Base-by-base conservation (phyloP, 2,329 filamentous ascomycete genomes). In the Fusarium guadeloupense region DNA sequence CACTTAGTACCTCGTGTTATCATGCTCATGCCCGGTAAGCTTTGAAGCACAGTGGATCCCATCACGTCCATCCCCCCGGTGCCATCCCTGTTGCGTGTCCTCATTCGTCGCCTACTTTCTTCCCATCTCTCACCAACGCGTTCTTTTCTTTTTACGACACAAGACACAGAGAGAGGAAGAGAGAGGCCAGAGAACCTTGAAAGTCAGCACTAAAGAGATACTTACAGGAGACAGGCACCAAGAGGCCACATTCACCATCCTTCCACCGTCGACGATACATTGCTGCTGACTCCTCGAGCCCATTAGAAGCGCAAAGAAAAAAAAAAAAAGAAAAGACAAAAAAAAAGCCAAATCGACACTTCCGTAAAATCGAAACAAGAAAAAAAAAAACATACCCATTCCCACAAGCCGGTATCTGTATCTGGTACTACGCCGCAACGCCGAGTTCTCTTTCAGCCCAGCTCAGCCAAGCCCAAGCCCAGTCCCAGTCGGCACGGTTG, bases 91-190 rank as follows among this genome's bases (percentile, higher is more conserved):
- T 41, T 45, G 21, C 38, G 54, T 38, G 35, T 54, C 56, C 62
- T 59, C 55, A 70, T 70, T 70, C 68, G 68, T 54, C 55, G 59
- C 68, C 66, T 70, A 62, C 35, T 69, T 40, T 55, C 47, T 59
- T 55, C 59, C 61, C 54, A 54, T 64, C 54, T 59, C 54, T 63
- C 64, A 46, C 55, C 58, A 59, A 63, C 68, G 63, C 68, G 65
- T 66, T 66, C 67, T 67, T 70, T 70, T 66, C 48, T 67, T 70
- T 70, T 70, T 68, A 53, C 47, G 67, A 64, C 61, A 57, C 45
- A 56, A 41, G 43, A 35, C 46, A 59, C 46, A 47, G 31, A 59
- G 55, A 59, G 40, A 46, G 14, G 34, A 19, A 19, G 19, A 14
- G 25, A 23, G 12, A 66, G 54, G 58, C 57, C 55, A 23, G 12